Percentiles rank a stretch among this genome's conserved stretches.
Conservation (phyloP, 495 filamentous ascomycete species). For the Paragyromitra xinjiangensis region DNA sequence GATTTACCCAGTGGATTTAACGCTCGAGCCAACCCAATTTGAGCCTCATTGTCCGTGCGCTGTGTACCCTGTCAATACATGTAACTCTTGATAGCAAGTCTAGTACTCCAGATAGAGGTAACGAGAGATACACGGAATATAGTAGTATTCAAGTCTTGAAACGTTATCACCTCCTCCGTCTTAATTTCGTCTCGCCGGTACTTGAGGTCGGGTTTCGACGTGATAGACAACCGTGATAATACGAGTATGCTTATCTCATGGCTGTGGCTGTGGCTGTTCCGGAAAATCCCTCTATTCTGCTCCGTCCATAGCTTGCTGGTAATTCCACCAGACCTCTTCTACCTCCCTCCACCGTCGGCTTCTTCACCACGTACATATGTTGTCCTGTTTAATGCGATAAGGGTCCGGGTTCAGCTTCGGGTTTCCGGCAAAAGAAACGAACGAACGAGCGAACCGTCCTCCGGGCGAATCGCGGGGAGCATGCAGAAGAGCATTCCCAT, state of each 20-base stretch:
- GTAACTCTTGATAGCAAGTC: not conserved
- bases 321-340: no score
- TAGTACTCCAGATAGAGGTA: not conserved
- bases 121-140: not conserved
- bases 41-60: constrained; percentile 37
- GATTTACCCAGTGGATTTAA: not conserved
- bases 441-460: not conserved
- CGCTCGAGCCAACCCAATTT: constrained; percentile 21
- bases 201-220: no score
- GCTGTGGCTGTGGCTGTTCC: constrained; percentile 5
- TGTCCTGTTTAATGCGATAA: constrained; percentile 27
- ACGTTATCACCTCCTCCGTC: not conserved
- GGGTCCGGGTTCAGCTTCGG: constrained; percentile 6
- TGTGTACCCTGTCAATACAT: not conserved
- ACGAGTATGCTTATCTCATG: constrained; percentile 7
- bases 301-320: not conserved
- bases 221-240: no score
- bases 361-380: not conserved
- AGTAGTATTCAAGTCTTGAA: not conserved
- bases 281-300: constrained; percentile 36
- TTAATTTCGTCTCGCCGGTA: not conserved
- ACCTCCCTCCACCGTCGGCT: not conserved
- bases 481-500: not conserved
- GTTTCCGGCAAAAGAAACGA: constrained; percentile 3
- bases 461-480: constrained; percentile 7